These are phyloP conservation scores for Phytopythium vexans DNA, from an alignment of 352 stramenopile species.

Conservation along the genomic window DNA sequence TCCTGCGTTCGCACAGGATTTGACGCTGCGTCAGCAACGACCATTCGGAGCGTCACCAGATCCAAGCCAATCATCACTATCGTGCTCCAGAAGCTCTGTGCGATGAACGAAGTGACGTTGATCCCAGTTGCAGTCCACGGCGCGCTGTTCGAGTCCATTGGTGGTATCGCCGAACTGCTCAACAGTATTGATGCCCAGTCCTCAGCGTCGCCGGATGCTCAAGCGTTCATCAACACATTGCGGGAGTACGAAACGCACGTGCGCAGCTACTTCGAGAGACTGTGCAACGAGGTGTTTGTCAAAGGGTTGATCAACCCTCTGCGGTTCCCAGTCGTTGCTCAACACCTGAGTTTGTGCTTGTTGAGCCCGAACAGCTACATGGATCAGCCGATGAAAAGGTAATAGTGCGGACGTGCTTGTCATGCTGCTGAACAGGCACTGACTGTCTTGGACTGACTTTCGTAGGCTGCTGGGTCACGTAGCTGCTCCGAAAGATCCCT, in stretches of 20 bases:
- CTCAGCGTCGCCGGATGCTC: constrained; percentile 17
- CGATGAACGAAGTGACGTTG: constrained; percentile 50
- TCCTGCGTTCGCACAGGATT: constrained; percentile 22
- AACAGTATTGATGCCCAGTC: constrained; percentile 42
- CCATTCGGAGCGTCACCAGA: constrained; percentile 31
- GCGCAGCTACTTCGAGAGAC: constrained; percentile 55
- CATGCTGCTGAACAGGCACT: background rate
- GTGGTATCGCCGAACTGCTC: constrained; percentile 63
- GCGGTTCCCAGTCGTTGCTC: constrained; percentile 73
- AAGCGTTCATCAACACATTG: constrained; percentile 33
- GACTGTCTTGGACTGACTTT: background rate
- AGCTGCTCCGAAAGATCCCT: constrained; percentile 40
- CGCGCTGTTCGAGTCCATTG: constrained; percentile 78
- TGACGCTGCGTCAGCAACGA: constrained; percentile 9
- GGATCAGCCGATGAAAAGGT: constrained; percentile 73
- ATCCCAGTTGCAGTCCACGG: constrained; percentile 81
- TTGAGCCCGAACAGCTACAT: constrained; percentile 58
- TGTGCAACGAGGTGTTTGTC: constrained; percentile 69
- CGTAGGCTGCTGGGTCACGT: constrained; percentile 56
- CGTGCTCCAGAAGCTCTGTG: constrained; percentile 60
- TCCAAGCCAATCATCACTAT: constrained; percentile 56
- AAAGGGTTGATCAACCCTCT: constrained; percentile 77
- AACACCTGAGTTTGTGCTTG: constrained; percentile 72
- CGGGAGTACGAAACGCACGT: constrained; percentile 45
- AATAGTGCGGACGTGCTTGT: constrained; percentile 2